phyloP scores from a whole-genome alignment of 306 rosid species.

The Vicia faba region DNA sequence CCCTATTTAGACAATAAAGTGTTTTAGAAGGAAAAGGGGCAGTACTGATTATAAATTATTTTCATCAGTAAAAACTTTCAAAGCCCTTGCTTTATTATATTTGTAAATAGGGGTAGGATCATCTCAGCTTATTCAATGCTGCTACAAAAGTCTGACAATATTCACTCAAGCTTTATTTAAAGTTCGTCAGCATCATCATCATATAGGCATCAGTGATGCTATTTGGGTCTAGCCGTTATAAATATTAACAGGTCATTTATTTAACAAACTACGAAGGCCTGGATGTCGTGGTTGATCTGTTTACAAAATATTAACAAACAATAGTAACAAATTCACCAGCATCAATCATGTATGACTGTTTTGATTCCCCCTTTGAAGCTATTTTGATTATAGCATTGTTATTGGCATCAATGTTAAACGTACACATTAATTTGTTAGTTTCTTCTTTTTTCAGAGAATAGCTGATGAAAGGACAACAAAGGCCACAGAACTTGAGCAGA shows the following conservation, averaged over 20 bases:
- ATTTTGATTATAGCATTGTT: conserved; percentile 7
- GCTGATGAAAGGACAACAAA: conserved; percentile 92
- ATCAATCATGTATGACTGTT: conserved; percentile 15
- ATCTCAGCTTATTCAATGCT: conserved; percentile 21
- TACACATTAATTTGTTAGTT: conserved; percentile 35
- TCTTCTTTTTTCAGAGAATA: conserved; percentile 59
- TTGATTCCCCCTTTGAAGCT: neutral
- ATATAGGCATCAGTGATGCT: conserved; percentile 25
- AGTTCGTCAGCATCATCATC: conserved; percentile 20
- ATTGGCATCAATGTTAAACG: conserved; percentile 23
- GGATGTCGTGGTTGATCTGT: conserved; percentile 19
- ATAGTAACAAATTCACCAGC: neutral
- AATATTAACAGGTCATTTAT: conserved; percentile 12
- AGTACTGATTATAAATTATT: conserved; percentile 14
- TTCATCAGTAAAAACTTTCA: neutral
- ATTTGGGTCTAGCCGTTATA: conserved; percentile 19
- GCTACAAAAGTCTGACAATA: conserved; percentile 14
- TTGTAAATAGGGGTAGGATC: neutral
- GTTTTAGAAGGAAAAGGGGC: conserved; percentile 18
- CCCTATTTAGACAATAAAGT: conserved; percentile 8
- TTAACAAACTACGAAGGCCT: conserved; percentile 29
- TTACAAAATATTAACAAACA: conserved; percentile 25
- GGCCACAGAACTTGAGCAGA: conserved; percentile 95
- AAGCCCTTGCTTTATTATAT: conserved; percentile 7
- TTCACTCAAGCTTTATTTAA: conserved; percentile 12